phyloP scores from a whole-genome alignment of 2,329 filamentous ascomycete species.

The Aspergillus sergii region DNA sequence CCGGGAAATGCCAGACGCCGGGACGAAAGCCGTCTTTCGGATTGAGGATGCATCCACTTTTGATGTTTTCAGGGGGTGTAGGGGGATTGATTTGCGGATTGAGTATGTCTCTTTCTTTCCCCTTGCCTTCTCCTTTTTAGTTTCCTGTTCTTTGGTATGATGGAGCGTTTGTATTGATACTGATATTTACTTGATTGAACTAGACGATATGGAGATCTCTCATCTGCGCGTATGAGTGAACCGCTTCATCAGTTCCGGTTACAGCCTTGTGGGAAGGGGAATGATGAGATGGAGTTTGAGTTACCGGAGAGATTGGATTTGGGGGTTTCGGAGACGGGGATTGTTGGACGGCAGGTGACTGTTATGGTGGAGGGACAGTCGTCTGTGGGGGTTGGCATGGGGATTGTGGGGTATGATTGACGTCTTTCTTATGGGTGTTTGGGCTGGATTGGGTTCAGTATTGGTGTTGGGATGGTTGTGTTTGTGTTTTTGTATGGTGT shows the following conservation, averaged over 20 bases:
- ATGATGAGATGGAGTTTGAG: constrained; percentile 21
- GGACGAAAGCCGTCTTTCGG: constrained; percentile 30
- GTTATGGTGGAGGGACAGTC: constrained; percentile 24
- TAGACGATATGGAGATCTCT: constrained; percentile 34
- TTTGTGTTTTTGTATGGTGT: not conserved
- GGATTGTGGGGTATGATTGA: constrained; percentile 37
- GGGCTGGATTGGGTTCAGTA: too few relatives aligned
- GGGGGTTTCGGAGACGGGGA: constrained; percentile 37
- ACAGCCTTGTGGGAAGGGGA: constrained; percentile 2
- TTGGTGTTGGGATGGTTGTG: not conserved
- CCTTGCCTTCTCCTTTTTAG: not conserved
- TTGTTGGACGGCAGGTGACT: constrained; percentile 37
- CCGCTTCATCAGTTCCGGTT: constrained; percentile 32
- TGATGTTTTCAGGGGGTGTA: constrained; percentile 21
- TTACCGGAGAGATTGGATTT: constrained; percentile 35
- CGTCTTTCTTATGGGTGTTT: not conserved
- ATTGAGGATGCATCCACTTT: constrained; percentile 27
- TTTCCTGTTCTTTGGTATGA: not conserved
- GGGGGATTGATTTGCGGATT: constrained; percentile 33
- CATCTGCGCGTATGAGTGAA: constrained; percentile 1
- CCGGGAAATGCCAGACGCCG: constrained; percentile 18
- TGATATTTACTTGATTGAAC: too few relatives aligned
- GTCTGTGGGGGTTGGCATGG: constrained; percentile 26
- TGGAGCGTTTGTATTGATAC: too few relatives aligned
- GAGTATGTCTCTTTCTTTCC: constrained; percentile 28